Evolutionary conservation across 129 eudicot genomes (phyloP).

Genomic region (Gnaphalium uliginosum): DNA sequence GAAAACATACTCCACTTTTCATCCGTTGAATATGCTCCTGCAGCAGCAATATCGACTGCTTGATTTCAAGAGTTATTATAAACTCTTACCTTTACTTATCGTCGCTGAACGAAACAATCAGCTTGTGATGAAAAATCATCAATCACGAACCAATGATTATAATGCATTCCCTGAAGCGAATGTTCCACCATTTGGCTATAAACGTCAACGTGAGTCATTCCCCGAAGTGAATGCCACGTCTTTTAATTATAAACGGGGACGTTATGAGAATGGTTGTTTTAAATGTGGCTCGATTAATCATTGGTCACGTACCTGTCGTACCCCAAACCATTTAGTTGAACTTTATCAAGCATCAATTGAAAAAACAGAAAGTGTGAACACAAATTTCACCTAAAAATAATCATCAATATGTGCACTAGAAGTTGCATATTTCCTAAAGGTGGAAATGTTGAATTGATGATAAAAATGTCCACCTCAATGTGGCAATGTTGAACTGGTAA

Average conservation of each 20-base stretch:
- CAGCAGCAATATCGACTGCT: not conserved
- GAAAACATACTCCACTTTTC: conserved; percentile 4
- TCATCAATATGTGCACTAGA: no score
- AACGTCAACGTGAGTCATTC: not conserved
- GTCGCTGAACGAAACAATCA: conserved; percentile 1
- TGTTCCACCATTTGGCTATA: not conserved
- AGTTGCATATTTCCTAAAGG: not conserved
- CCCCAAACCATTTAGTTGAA: conserved; percentile 1
- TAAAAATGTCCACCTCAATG: not conserved
- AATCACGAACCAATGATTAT: not conserved
- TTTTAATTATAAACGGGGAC: not conserved
- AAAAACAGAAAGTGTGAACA: not conserved
- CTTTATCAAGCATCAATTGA: conserved; percentile 9
- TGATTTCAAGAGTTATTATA: conserved; percentile 3
- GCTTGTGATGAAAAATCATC: not conserved
- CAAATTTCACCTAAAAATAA: not conserved
- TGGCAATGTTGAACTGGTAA: not conserved
- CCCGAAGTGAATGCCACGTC: not conserved
- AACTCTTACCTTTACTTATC: not conserved
- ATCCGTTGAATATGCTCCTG: not conserved
- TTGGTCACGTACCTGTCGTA: conserved; percentile 4
- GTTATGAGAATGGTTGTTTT: not conserved
- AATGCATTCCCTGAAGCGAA: not conserved
- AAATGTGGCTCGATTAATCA: not conserved
- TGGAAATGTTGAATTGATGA: not conserved